Base-by-base conservation (phyloP, 495 filamentous ascomycete genomes). In the Aspergillus nidulans region DNA sequence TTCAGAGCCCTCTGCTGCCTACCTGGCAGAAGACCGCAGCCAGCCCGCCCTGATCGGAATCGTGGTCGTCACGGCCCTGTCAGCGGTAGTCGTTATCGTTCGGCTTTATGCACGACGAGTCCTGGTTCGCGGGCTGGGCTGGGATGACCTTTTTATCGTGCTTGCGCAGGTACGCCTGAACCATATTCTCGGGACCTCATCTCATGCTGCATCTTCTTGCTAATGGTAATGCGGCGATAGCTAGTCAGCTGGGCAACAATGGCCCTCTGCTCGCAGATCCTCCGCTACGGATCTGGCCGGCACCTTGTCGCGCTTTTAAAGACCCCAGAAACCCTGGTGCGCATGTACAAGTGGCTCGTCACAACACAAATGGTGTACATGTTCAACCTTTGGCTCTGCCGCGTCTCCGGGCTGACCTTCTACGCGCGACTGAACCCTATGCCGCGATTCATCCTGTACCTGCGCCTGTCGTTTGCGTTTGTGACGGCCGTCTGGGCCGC, bases 341-440 rank as follows among this genome's bases (percentile, higher is more conserved):
- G 13, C 16, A 49, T 53, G 18, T 53, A 53, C 41, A 45, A 53
- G 19, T 53, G 51, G 51, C 51, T 53, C n/a, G 40, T 53, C 13
- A 34, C 51, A 5, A 34, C 51, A 8, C 51, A 53, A 20, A 47
- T 66, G 41, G 41, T 66, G 3, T 66, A 66, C 42, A 53, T 63
- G 45, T 39, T 56, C 16, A 56, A 50, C 21, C 36, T 66, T 6
- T 59, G 57, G 55, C 38, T 59, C 7, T 66, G 63, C 42, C 60
- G 63, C 7, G 36, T 66, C 16, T 66, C 63, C 0, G 63, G 61
- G 1, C 16, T 66, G 1, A 41, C 58, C 5, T 63, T 66, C 32
- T 66, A 63, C 44, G 42, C 52, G 6, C 63, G 63, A 8, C 49
- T 63, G 5, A 66, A 66, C 19, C 58, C 51, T 10, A 63, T 61